Evolutionary conservation across 2,329 filamentous ascomycete species (phyloP).

Genomic region (Escovopsis weberi): DNA sequence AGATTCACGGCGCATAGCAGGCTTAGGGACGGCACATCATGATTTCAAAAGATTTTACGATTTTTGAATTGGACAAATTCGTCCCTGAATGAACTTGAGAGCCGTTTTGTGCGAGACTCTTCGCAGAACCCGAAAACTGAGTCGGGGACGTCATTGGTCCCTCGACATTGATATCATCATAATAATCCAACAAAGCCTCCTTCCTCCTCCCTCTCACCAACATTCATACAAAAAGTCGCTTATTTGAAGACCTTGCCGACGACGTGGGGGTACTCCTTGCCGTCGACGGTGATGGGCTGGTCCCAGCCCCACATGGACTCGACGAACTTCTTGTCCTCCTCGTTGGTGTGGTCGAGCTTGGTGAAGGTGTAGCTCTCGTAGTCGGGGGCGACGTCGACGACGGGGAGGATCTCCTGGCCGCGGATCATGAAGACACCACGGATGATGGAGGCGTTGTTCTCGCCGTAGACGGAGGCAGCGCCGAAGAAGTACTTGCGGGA

Average conservation of each 20-base stretch:
- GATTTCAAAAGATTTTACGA: no score
- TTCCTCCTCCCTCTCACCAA: constrained; percentile 8
- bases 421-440: constrained; percentile 90
- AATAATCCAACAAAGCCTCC: constrained; percentile 11
- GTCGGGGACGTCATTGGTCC: no score
- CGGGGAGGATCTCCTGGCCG: constrained; percentile 70
- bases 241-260: constrained; percentile 99
- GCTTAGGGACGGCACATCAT: no score
- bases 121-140: no score
- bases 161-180: constrained; percentile 12
- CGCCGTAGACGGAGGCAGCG: constrained; percentile 74
- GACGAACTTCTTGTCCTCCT: constrained; percentile 74
- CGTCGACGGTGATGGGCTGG: constrained; percentile 61
- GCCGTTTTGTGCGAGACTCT: no score
- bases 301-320: constrained; percentile 89
- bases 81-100: no score
- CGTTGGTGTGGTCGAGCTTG: constrained; percentile 84
- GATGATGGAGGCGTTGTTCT: constrained; percentile 79
- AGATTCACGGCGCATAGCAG: no score
- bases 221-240: constrained; percentile 17
- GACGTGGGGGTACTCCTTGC: constrained; percentile 80
- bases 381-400: constrained; percentile 95
- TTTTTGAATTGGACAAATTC: no score
- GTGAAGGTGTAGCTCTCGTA: constrained; percentile 92
- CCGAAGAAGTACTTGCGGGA: constrained; percentile 99